phyloP scores from a whole-genome alignment of 148 eudicot species.

The Polygonum maritimum region DNA sequence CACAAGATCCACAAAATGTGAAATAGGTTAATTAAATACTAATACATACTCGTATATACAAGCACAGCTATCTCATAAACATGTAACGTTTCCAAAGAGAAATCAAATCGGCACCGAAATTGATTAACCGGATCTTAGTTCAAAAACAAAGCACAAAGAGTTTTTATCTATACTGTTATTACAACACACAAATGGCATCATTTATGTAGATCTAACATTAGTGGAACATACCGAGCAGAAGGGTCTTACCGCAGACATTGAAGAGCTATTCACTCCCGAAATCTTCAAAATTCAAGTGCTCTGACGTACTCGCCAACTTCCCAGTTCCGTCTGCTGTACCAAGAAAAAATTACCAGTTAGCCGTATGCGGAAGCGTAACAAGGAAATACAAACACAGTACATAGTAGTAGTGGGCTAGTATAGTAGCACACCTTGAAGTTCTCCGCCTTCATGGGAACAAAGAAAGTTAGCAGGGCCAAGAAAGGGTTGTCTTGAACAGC shows the following conservation, averaged over 20 bases:
- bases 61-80: slow-evolving; percentile 2
- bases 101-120: neutral
- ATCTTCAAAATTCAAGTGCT: slow-evolving; percentile 7
- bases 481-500: slow-evolving; percentile 12
- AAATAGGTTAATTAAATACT: neutral
- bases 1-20: too few relatives aligned
- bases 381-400: neutral
- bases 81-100: neutral
- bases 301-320: slow-evolving; percentile 3
- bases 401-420: neutral
- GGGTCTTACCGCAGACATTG: neutral
- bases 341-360: neutral
- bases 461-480: neutral
- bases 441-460: slow-evolving; percentile 1
- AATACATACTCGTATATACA: neutral
- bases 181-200: neutral
- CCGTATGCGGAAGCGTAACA: neutral
- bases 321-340: neutral
- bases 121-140: neutral
- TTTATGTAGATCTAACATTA: neutral
- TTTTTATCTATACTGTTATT: neutral
- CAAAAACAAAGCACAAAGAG: neutral
- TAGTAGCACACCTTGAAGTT: slow-evolving; percentile 9
- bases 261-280: slow-evolving; percentile 5
- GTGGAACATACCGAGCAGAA: neutral